Base-by-base conservation (phyloP, 2,329 filamentous ascomycete genomes). In the Pseudogymnoascus pannorum region DNA sequence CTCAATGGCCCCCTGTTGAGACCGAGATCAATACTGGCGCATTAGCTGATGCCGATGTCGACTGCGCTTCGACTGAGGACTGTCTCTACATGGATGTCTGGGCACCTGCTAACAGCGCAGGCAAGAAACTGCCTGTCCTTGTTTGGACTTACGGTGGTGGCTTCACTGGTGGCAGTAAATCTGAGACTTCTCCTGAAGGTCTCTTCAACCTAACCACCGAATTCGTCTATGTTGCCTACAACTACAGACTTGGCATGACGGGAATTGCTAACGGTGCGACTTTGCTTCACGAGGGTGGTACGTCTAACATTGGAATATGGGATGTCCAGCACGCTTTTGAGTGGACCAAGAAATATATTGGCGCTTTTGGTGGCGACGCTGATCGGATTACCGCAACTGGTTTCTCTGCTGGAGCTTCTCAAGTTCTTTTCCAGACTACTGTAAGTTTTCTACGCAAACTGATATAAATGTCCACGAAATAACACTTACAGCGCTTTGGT, bases 311-410 rank as follows among this genome's bases (percentile, higher is more conserved):
- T 20, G 61, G 60, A 9, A 40, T 69, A 24, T 69, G 77, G 29
- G 74, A 76, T 66, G 77, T 79, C 63, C 76, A 79, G 63, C 71
- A 75, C 3, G 75, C 75, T 1, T 72, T 81, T 18, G 68, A 79
- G 61, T 82, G 79, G 79, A 76, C 79, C 1, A 75, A 77, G 59
- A 71, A 77, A 59, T 74, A 80, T 62, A 77, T 81, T 57, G 58
- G 65, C 11, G 68, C 75, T 1, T 68, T 81, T 4, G 76, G 76
- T 11, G 80, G 80, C n/a, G 75, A 81, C 61, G 71, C 74, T 2
- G 68, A 68, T n/a, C 64, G 70, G 1, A 75, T 81, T 5, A 79
- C 75, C 1, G 78, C 76, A 2, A 77, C 78, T 73, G 80, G 79
- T 3, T 76, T 81, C 64, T 80, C 76, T n/a, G 79, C 79, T 2